These are phyloP conservation scores for Ascochyta lentis DNA, from an alignment of 2,329 filamentous ascomycete species.

Conservation along the genomic window DNA sequence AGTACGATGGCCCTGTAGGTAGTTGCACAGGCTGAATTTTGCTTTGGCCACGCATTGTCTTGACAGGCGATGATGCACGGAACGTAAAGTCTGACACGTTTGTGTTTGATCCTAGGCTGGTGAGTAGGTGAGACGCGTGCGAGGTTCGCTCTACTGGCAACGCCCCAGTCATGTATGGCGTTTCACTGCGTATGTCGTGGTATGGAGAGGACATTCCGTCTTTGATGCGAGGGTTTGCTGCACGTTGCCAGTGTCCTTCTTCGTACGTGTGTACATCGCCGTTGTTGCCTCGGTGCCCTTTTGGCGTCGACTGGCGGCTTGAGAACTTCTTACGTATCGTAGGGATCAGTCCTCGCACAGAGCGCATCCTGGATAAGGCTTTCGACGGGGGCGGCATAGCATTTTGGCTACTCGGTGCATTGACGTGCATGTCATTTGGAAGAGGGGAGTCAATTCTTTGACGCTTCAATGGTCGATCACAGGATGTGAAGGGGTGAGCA, in stretches of 20 bases:
- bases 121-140: conserved; percentile 6
- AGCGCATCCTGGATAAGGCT: conserved; percentile 35
- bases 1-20: conserved; percentile 38
- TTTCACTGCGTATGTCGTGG: conserved; percentile 10
- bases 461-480: conserved; percentile 37
- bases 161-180: conserved; percentile 35
- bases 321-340: conserved; percentile 33
- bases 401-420: conserved; percentile 36
- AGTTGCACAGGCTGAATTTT: conserved; percentile 14
- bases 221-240: neutral
- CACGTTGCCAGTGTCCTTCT: conserved; percentile 16
- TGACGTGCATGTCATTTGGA: conserved; percentile 24
- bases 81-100: conserved; percentile 27
- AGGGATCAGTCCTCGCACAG: conserved; percentile 35
- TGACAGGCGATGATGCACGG: conserved; percentile 26
- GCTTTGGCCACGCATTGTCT: conserved; percentile 1
- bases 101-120: conserved; percentile 11
- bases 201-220: neutral
- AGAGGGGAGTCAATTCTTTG: conserved; percentile 42
- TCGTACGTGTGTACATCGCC: conserved; percentile 18
- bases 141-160: conserved; percentile 25
- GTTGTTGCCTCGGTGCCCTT: neutral
- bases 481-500: conserved; percentile 17
- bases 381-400: conserved; percentile 50
- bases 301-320: conserved; percentile 11